Percentiles rank a stretch among this genome's conserved stretches.
phyloP scores from a whole-genome alignment of 2,329 filamentous ascomycete genomes.

The Scytalidium lignicola region DNA sequence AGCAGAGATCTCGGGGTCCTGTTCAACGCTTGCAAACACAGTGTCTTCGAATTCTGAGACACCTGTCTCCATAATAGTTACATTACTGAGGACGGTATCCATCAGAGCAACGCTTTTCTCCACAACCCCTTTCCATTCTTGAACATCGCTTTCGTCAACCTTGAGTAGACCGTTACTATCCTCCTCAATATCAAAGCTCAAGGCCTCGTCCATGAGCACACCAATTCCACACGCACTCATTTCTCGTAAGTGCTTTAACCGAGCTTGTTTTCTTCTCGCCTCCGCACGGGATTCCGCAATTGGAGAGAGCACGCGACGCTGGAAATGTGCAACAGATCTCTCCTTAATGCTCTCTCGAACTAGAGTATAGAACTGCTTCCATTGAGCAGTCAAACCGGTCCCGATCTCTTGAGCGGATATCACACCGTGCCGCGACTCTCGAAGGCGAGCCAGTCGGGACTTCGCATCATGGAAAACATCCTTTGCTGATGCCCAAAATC shows the following conservation, averaged over 20 bases:
- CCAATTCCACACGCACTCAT: slow-evolving; percentile 84
- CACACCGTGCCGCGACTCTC: slow-evolving; percentile 20
- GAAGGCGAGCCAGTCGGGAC: slow-evolving; percentile 21
- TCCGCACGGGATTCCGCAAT: slow-evolving; percentile 71
- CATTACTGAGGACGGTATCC: slow-evolving; percentile 74
- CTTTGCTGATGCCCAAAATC: slow-evolving; percentile 66
- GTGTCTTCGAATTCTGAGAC: slow-evolving; percentile 61
- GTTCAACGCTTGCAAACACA: slow-evolving; percentile 57
- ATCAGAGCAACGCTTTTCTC: slow-evolving; percentile 79
- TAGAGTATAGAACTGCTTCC: slow-evolving; percentile 72
- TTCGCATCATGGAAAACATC: slow-evolving; percentile 59
- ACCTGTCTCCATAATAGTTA: slow-evolving; percentile 57
- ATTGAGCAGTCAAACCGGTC: slow-evolving; percentile 43
- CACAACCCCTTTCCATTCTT: slow-evolving; percentile 68
- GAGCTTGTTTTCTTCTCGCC: slow-evolving; percentile 67
- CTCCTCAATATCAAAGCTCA: slow-evolving; percentile 61
- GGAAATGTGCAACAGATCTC: slow-evolving; percentile 65
- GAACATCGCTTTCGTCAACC: slow-evolving; percentile 34
- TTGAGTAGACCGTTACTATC: slow-evolving; percentile 45
- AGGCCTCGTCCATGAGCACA: slow-evolving; percentile 78
- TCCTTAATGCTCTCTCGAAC: slow-evolving; percentile 72
- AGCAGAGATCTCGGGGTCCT: slow-evolving; percentile 53
- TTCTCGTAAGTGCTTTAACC: slow-evolving; percentile 67
- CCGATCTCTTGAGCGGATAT: slow-evolving; percentile 20
- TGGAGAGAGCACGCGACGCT: slow-evolving; percentile 69